phyloP scores from a whole-genome alignment of 73 alveolate species.

The Symbiodinium pilosum region DNA sequence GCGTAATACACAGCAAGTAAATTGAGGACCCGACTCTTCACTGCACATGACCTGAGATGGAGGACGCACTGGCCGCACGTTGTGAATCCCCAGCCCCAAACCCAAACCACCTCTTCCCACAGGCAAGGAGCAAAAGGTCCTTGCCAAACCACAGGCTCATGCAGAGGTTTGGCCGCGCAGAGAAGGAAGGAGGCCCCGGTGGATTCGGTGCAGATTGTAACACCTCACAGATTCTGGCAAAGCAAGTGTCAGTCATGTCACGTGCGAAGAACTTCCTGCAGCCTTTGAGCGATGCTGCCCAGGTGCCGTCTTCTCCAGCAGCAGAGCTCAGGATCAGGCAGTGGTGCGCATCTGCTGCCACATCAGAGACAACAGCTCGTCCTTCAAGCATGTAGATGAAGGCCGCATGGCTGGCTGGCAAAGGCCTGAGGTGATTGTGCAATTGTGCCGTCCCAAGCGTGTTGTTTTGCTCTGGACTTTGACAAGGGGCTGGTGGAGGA shows the following conservation, averaged over 20 bases:
- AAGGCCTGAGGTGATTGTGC: neutral
- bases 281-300: neutral
- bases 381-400: constrained; percentile 40
- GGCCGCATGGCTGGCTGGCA: constrained; percentile 29
- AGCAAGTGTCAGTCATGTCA: neutral
- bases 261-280: neutral
- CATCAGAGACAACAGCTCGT: neutral
- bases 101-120: too few relatives aligned
- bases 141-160: constrained; percentile 77
- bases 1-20: too few relatives aligned
- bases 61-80: too few relatives aligned
- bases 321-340: constrained; percentile 31
- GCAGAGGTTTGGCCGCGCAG: constrained; percentile 63
- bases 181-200: constrained; percentile 40
- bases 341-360: constrained; percentile 13
- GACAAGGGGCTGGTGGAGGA: constrained; percentile 29
- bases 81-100: neutral
- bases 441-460: neutral
- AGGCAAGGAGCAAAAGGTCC: constrained; percentile 62
- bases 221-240: neutral
- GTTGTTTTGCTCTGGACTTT: too few relatives aligned
- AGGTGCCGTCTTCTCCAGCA: constrained; percentile 42
- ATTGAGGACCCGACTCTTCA: constrained; percentile 24
- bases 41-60: constrained; percentile 62
- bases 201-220: neutral